Percentiles rank a stretch among this genome's conserved stretches.
Evolutionary conservation across 2,329 filamentous ascomycete species (phyloP).

Genomic region (Calonectria naviculata): DNA sequence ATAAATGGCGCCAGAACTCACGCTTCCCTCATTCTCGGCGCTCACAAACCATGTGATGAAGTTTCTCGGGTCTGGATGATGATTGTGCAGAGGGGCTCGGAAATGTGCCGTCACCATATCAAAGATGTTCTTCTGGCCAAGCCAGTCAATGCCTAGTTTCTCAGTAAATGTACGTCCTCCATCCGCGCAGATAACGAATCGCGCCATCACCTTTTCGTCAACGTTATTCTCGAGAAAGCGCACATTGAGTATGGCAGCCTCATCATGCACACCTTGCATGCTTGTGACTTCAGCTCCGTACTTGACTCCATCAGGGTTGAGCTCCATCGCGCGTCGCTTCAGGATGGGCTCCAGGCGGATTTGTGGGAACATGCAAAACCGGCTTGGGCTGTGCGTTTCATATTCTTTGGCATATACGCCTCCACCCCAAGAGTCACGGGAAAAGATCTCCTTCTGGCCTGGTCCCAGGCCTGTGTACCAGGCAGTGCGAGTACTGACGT

Average conservation of each 20-base stretch:
- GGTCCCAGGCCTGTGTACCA: slow-evolving; percentile 10
- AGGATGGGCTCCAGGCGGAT: slow-evolving; percentile 11
- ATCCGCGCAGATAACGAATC: slow-evolving; percentile 10
- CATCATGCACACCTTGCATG: not conserved
- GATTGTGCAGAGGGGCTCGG: not conserved
- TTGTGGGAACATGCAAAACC: slow-evolving; percentile 3
- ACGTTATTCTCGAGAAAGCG: not conserved
- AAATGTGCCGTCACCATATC: slow-evolving; percentile 14
- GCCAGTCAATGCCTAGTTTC: slow-evolving; percentile 1
- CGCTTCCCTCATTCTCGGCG: slow-evolving; percentile 3
- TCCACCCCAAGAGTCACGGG: slow-evolving; percentile 10
- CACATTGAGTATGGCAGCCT: not conserved
- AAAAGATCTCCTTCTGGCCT: not conserved
- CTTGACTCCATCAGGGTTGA: slow-evolving; percentile 2
- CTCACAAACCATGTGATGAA: slow-evolving; percentile 9
- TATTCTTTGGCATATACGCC: not conserved
- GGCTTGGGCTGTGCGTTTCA: not conserved
- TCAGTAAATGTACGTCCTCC: not conserved
- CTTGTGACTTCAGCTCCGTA: not conserved
- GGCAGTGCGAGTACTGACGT: not conserved
- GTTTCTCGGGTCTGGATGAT: slow-evolving; percentile 1
- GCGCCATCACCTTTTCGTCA: not conserved
- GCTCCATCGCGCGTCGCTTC: not conserved
- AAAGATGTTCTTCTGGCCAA: slow-evolving; percentile 5
- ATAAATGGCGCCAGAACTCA: slow-evolving; percentile 9